Conservation (phyloP, 306 rosid genomes). For the Lablab purpureus region DNA sequence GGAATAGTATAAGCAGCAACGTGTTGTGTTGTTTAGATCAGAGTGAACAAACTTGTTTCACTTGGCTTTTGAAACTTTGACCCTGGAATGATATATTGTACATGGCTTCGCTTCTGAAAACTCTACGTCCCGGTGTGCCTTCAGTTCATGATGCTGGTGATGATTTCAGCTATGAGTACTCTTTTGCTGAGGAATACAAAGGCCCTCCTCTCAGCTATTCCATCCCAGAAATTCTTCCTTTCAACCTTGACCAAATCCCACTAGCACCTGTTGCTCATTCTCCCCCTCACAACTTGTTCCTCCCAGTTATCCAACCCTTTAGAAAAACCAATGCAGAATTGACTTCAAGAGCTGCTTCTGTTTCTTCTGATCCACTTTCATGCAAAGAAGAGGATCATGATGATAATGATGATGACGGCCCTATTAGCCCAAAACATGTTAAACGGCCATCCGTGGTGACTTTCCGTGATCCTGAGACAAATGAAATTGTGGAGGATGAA, state of each 20-base stretch:
- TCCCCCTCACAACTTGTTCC: constrained; percentile 40
- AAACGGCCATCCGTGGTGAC: constrained; percentile 67
- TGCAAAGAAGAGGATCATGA: constrained; percentile 47
- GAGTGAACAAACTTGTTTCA: neutral
- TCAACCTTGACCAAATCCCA: constrained; percentile 60
- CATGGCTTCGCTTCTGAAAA: constrained; percentile 65
- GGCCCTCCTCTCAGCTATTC: constrained; percentile 65
- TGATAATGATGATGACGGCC: neutral
- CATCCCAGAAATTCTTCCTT: constrained; percentile 65
- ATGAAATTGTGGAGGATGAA: constrained; percentile 42
- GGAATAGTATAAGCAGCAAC: neutral
- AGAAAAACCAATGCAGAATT: constrained; percentile 53
- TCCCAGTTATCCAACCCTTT: constrained; percentile 75
- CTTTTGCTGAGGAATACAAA: constrained; percentile 70
- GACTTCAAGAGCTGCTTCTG: constrained; percentile 45
- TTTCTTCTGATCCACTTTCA: constrained; percentile 60
- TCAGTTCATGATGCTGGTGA: constrained; percentile 42
- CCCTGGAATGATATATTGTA: neutral
- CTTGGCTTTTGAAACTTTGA: constrained; percentile 5
- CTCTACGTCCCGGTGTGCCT: constrained; percentile 45
- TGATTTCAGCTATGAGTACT: constrained; percentile 59
- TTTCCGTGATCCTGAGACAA: constrained; percentile 57
- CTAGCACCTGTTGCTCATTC: constrained; percentile 60
- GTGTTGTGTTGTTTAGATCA: neutral
- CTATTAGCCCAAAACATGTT: constrained; percentile 56